phyloP scores from a whole-genome alignment of 345 rosid genomes.

The Bruguiera parviflora region DNA sequence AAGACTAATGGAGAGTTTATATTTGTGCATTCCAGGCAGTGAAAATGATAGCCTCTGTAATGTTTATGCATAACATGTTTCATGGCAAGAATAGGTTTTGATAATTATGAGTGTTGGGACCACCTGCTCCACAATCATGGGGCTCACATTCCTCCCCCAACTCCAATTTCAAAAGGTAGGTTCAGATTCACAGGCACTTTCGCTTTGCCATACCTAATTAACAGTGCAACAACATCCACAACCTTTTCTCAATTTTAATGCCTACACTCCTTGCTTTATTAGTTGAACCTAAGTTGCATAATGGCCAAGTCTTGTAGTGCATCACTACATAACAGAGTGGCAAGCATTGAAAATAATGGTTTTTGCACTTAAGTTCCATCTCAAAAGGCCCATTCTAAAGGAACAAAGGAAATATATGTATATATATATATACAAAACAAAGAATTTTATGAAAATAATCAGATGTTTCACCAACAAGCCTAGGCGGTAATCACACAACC shows the following conservation, averaged over 20 bases:
- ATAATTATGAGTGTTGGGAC: constrained; percentile 37
- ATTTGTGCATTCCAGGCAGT: constrained; percentile 19
- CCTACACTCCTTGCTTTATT: constrained; percentile 1
- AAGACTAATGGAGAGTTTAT: constrained; percentile 8
- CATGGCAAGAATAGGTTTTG: constrained; percentile 19
- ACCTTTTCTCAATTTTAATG: constrained; percentile 5
- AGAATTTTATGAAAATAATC: neutral
- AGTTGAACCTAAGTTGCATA: neutral
- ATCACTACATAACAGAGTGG: neutral
- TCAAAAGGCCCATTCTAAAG: neutral
- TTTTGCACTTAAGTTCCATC: constrained; percentile 2
- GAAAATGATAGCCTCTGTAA: constrained; percentile 36
- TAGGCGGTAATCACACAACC: neutral
- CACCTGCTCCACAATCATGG: constrained; percentile 21
- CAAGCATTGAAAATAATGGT: constrained; percentile 15
- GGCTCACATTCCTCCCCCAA: constrained; percentile 24
- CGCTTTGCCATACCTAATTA: constrained; percentile 17
- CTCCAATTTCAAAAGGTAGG: constrained; percentile 41
- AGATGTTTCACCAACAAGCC: no score
- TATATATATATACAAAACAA: neutral
- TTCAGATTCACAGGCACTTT: constrained; percentile 38
- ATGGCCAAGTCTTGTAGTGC: neutral
- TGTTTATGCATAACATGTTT: constrained; percentile 7
- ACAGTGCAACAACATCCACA: neutral
- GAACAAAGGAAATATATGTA: neutral